Evolutionary conservation across 1,139 yeast species (phyloP).

Genomic region (Taphrina communis): DNA sequence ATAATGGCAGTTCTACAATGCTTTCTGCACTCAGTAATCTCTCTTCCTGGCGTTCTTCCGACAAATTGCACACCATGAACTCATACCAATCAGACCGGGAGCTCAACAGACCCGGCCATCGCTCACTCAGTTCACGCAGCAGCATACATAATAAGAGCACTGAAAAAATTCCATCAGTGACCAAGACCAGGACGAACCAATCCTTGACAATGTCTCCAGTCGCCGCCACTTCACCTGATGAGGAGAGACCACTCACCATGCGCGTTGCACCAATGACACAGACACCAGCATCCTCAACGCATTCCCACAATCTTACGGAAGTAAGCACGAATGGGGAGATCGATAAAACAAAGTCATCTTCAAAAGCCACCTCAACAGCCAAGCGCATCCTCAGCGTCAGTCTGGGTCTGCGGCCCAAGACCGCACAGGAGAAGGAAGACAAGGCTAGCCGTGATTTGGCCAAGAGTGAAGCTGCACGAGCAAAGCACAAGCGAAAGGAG

Average conservation of each 20-base stretch:
- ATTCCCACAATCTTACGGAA: not conserved
- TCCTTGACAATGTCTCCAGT: constrained; percentile 10
- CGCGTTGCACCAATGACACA: not conserved
- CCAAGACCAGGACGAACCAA: not conserved
- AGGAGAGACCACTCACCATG: constrained; percentile 12
- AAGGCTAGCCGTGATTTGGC: constrained; percentile 9
- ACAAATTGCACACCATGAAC: constrained; percentile 20
- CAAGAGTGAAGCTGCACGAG: constrained; percentile 10
- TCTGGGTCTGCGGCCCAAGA: constrained; percentile 17
- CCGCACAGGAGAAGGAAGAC: constrained; percentile 16
- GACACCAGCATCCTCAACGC: not conserved
- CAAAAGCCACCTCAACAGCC: constrained; percentile 13
- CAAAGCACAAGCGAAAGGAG: constrained; percentile 11
- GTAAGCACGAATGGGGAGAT: not conserved
- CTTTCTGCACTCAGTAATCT: constrained; percentile 25
- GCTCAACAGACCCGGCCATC: constrained; percentile 17
- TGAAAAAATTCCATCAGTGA: constrained; percentile 14
- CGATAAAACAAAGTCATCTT: not conserved
- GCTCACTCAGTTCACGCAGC: constrained; percentile 28
- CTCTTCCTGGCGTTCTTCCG: constrained; percentile 36
- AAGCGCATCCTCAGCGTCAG: constrained; percentile 1
- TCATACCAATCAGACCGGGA: not conserved
- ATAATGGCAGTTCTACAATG: constrained; percentile 25
- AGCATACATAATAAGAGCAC: constrained; percentile 28
- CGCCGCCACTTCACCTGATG: not conserved